Evolutionary conservation across 2,329 filamentous ascomycete genomes (phyloP), one percentile per base, ranked within the genome.

Genomic region (Tolypocladium endophyticum): DNA sequence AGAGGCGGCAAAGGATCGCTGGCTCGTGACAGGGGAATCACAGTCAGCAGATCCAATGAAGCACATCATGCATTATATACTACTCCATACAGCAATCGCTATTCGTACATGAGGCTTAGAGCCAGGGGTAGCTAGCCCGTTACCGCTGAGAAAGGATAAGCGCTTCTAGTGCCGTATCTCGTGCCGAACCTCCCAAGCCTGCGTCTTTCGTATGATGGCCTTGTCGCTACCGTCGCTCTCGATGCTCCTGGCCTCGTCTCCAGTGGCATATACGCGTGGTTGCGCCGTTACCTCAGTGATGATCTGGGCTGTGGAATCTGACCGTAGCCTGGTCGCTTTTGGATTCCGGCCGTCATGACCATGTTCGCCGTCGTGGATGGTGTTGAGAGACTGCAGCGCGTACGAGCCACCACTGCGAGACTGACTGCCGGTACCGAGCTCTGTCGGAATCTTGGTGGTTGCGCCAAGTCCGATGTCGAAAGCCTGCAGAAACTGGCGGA

Each of bases 401-500:
- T 61, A 62, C 5, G 43, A 47, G 39, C 61, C 55, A 20, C 61
- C 55, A 20, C 56, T 52, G 33, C 35, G 47, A n/a, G 50, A 59
- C 30, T 41, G 55, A 11, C 59, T 57, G 35, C 61, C 61, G n/a
- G 53, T 57, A 8, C 50, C 58, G 5, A 52, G 28, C n/a, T 58
- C 57, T 12, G 59, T 58, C 39, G 36, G 43, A 43, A 64, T 63
- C 59, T 63, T 64, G 2, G 61, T 64, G 20, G 61, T 64, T 1
- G 61, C 61, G 8, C 63, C 63, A 25, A 63, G 59, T 4, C 61
- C 60, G 28, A 58, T 63, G 58, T 63, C 59, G 20, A 64, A 64
- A 23, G 61, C 63, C 23, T 64, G 61, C 7, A 64, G 54, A 50
- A 64, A 64, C 47, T 64, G 63, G 4, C 63, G 61, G 38, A 64